These are phyloP conservation scores for Cyanidioschyzon merolae DNA, from an alignment of 23 red algal genomes.

Conservation along the genomic window DNA sequence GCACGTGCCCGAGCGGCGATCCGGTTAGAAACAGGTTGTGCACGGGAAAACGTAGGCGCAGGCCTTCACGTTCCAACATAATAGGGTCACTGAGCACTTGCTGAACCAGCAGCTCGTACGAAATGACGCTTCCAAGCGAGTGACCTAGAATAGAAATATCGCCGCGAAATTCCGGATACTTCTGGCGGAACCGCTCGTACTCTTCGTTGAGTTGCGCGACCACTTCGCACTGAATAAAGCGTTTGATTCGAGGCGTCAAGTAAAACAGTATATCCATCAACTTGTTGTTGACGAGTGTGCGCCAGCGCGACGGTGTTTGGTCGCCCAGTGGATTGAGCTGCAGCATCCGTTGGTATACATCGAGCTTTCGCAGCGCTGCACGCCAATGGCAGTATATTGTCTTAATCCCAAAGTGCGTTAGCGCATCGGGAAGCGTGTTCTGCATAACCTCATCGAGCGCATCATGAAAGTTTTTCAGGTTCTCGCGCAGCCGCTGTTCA, in stretches of 20 bases:
- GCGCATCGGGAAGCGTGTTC: constrained; percentile 48
- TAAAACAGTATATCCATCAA: constrained; percentile 75
- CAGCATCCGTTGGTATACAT: constrained; percentile 41
- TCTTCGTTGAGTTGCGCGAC: constrained; percentile 45
- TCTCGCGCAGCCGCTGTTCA: constrained; percentile 18
- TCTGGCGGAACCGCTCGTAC: constrained; percentile 34
- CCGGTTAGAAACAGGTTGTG: constrained; percentile 51
- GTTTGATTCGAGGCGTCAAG: constrained; percentile 37
- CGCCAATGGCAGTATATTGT: constrained; percentile 62
- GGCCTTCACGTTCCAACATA: constrained; percentile 43
- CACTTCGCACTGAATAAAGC: constrained; percentile 55
- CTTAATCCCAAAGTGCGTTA: constrained; percentile 47
- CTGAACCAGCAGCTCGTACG: constrained; percentile 54
- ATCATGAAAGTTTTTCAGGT: constrained; percentile 40
- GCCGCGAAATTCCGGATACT: constrained; percentile 69
- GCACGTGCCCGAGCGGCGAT: constrained; percentile 65
- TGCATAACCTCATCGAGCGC: constrained; percentile 43
- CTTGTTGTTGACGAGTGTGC: constrained; percentile 53
- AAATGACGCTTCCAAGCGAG: constrained; percentile 69
- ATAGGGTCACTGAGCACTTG: constrained; percentile 43
- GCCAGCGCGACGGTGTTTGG: constrained; percentile 1
- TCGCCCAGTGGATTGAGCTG: constrained; percentile 39
- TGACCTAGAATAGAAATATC: constrained; percentile 54
- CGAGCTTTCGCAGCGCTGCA: constrained; percentile 38
- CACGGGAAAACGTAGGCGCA: constrained; percentile 57